Evolutionary conservation across 1,284 basidiomycete species (phyloP).

Genomic region (Heterobasidion occidentale): DNA sequence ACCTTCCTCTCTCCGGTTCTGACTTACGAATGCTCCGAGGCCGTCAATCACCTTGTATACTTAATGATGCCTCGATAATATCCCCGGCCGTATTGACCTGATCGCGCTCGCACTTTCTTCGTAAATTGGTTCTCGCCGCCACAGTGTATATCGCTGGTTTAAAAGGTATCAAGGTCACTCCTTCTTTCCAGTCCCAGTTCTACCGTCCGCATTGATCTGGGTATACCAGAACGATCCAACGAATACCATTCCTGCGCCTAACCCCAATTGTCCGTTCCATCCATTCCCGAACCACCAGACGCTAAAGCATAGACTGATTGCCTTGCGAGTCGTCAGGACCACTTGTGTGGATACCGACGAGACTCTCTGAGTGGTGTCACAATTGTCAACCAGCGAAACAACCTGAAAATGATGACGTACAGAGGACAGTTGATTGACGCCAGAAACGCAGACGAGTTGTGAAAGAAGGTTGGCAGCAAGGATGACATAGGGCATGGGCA

Average conservation of each 20-base stretch:
- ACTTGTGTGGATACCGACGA: conserved; percentile 70
- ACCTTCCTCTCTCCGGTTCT: neutral
- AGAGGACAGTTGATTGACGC: conserved; percentile 78
- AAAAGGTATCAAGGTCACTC: neutral
- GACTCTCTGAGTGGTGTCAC: conserved; percentile 37
- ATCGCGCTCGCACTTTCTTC: neutral
- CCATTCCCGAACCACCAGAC: conserved; percentile 70
- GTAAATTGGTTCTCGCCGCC: too few species aligned
- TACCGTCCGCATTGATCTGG: conserved; percentile 9
- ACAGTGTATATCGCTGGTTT: too few species aligned
- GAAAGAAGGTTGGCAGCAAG: conserved; percentile 69
- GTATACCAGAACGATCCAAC: conserved; percentile 51
- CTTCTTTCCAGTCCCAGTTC: neutral
- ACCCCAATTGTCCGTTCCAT: conserved; percentile 53
- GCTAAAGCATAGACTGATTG: conserved; percentile 62
- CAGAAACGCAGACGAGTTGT: conserved; percentile 82
- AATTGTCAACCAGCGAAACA: neutral
- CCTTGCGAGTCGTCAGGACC: conserved; percentile 63
- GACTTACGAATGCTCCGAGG: neutral
- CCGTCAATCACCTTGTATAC: neutral
- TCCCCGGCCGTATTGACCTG: neutral
- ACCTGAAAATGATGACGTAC: conserved; percentile 31
- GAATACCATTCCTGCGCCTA: conserved; percentile 62
- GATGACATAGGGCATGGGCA: conserved; percentile 35
- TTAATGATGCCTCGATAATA: neutral